Evolutionary conservation across 768 basidiomycete species (phyloP).

Genomic region (Phylloporus sp.): DNA sequence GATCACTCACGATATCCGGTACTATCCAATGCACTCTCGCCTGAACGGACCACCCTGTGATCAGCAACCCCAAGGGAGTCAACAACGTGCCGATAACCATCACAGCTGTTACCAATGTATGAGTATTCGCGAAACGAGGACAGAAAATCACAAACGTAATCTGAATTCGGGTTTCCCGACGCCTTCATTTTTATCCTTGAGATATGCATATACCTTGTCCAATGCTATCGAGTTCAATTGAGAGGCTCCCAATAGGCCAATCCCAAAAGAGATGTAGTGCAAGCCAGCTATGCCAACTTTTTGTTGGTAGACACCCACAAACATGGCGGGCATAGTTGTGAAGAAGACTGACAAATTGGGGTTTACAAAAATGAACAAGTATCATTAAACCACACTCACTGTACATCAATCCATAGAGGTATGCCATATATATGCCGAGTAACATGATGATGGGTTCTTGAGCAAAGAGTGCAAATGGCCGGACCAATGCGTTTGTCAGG

Average conservation of each 20-base stretch:
- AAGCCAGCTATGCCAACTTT: slow-evolving; percentile 55
- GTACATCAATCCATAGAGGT: slow-evolving; percentile 60
- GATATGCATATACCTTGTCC: slow-evolving; percentile 49
- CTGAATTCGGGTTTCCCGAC: slow-evolving; percentile 51
- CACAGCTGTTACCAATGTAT: slow-evolving; percentile 36
- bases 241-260: slow-evolving; percentile 52
- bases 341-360: slow-evolving; percentile 48
- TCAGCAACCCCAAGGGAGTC: slow-evolving; percentile 62
- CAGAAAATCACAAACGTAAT: slow-evolving; percentile 35
- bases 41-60: slow-evolving; percentile 68
- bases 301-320: slow-evolving; percentile 49
- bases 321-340: slow-evolving; percentile 60
- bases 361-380: background rate
- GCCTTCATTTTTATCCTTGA: slow-evolving; percentile 49
- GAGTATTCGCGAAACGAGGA: background rate
- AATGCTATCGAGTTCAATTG: slow-evolving; percentile 51
- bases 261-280: slow-evolving; percentile 66
- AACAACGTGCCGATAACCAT: slow-evolving; percentile 55
- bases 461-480: slow-evolving; percentile 64
- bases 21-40: slow-evolving; percentile 61
- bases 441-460: slow-evolving; percentile 65
- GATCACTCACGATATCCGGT: slow-evolving; percentile 51
- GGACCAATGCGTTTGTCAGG: slow-evolving; percentile 47
- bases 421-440: slow-evolving; percentile 63
- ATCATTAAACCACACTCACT: slow-evolving; percentile 34